Base-by-base conservation (phyloP, 345 rosid genomes). In the Gynandropsis gynandra region DNA sequence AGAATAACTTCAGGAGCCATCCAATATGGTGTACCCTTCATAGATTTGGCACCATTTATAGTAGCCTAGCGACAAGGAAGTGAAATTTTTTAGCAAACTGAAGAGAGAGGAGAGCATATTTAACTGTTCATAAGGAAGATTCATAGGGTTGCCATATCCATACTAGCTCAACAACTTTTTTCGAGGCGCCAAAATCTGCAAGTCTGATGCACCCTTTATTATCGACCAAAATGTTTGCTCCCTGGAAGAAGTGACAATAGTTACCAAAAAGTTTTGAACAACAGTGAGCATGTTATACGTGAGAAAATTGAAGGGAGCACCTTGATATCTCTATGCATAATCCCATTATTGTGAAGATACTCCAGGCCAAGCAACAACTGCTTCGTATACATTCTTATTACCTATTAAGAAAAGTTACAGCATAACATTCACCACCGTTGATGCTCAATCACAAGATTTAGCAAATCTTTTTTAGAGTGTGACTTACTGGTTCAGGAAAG, bases 1-100 rank as follows among this genome's bases (percentile, higher is more conserved):
- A 84, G 87, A 73, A 87, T 84, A 65, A 87, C 94, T 75, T 87
- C 96, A 59, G 96, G 96, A 73, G 96, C 96, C 96, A 87, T 87
- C 96, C 96, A 87, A 41, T 84, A 81, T 0, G 94, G 85, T 27
- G 96, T 87, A 9, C 94, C 96, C 61, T 87, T 87, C 94, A 87
- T 87, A 40, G 96, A 87, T 62, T 84, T 87, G 52, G 96, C 94
- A 40, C 87, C 96, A 60, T 75, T 71, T 35, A 87, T 63, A 31
- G 96, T 84, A 52, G 89, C 96, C 96, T 87, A 59, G 19, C 60
- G 50, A 35, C 66, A 74, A 45, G 42, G 47, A 16, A 63, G 19
- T 47, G 16, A 60, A 11, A 33, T 21, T 0, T 38, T 45, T 19
- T n/a, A 52, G 32, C 41, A 39, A 31, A 58, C 0, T 20, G 36